Percentiles rank a stretch among this genome's conserved stretches.
phyloP scores from a whole-genome alignment of 1,284 basidiomycete species.

The Cryptococcus sp. region DNA sequence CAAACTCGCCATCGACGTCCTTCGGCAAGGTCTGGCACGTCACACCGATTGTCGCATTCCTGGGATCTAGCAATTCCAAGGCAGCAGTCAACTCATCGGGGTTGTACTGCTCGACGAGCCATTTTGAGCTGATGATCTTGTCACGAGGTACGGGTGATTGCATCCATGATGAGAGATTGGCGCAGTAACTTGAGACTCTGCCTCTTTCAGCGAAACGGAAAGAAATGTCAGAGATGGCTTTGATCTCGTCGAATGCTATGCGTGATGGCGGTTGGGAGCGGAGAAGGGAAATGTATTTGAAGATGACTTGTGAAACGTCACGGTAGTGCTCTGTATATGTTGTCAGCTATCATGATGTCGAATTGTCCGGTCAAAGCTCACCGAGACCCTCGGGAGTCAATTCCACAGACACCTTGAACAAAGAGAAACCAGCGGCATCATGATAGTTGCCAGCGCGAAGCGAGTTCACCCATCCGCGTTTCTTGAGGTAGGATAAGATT shows the following conservation, averaged over 20 bases:
- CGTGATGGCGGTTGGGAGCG: conserved; percentile 65
- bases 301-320: conserved; percentile 69
- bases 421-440: conserved; percentile 72
- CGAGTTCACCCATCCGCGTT: conserved; percentile 84
- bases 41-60: conserved; percentile 55
- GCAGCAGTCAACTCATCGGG: conserved; percentile 65
- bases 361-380: conserved; percentile 53
- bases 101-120: conserved; percentile 77
- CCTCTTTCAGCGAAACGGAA: conserved; percentile 90
- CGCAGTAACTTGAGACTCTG: conserved; percentile 76
- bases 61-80: conserved; percentile 66
- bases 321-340: conserved; percentile 68
- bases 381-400: conserved; percentile 85
- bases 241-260: conserved; percentile 78
- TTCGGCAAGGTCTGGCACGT: conserved; percentile 60
- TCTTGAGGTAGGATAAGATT: conserved; percentile 86
- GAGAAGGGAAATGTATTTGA: conserved; percentile 87
- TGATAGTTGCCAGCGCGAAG: conserved; percentile 73
- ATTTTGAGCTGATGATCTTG: conserved; percentile 72
- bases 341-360: conserved; percentile 5
- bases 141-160: conserved; percentile 68
- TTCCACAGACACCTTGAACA: conserved; percentile 81
- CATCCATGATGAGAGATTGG: conserved; percentile 74
- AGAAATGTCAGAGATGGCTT: conserved; percentile 69
- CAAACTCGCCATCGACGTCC: conserved; percentile 63